Evolutionary conservation across 305 asterid genomes (phyloP), one percentile per base, ranked within the genome.

Genomic region (Fraxinus baroniana): DNA sequence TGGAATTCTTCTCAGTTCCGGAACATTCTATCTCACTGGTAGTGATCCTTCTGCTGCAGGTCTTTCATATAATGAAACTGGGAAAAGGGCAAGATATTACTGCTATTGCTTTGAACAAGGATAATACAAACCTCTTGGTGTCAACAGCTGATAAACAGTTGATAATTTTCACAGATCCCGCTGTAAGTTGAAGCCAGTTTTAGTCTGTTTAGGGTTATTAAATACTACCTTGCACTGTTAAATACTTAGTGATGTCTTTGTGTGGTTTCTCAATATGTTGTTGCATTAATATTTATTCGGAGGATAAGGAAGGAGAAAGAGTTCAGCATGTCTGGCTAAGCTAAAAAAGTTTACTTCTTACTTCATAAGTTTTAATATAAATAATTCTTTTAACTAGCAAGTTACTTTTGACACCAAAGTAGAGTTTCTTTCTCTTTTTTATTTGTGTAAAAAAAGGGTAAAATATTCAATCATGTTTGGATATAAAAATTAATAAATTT

Each of bases 121-220:
- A 94, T 75, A 93, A 92, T 83, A 94, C 98, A 70, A 93, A 97
- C 86, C 94, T 97, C 74, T 85, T 97, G 89, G 96, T 94, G 86
- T 94, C 98, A 62, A 97, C 99, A 60, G 92, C 92, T 75, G 94
- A 92, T 85, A 93, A 89, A 85, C 95, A 94, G 83, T 86, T 94
- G 91, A 91, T 93, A 80, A 89, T 97, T 79, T 97, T 85, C 87
- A 93, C 98, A 79, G 98, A 97, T 86, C 99, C 98, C 78, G 90
- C 98, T 0, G 99, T 97, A 89, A 92, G 99, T 89, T 86, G 83
- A 82, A 77, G 77, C 70, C 71, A 0, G 35, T 81, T 62, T 79
- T 74, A 64, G 2, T 72, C 70, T 75, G 36, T 78, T 49, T 71
- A 81, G 52, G 75, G 26, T 80, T 83, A 49, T 49, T 49, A 5